phyloP scores from a whole-genome alignment of 225 moss, liverwort and hornwort species.

The Ulota crispa region DNA sequence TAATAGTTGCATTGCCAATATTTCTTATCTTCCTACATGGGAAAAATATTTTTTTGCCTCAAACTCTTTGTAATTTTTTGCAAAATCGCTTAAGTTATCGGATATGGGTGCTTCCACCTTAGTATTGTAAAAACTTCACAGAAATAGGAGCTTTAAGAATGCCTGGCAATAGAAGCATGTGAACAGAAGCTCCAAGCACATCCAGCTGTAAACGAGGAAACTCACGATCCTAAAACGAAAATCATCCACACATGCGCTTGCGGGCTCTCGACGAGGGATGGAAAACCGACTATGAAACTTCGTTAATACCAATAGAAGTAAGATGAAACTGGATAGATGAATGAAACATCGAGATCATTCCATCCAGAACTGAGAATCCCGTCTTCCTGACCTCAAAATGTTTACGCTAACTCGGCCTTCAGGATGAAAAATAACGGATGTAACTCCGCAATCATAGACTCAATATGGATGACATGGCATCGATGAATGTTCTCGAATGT shows the following conservation, averaged over 20 bases:
- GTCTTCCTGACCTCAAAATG: no score
- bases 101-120: no score
- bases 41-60: no score
- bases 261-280: not conserved
- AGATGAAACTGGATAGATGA: not conserved
- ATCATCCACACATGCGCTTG: not conserved
- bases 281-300: not conserved
- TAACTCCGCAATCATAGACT: not conserved
- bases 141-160: no score
- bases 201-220: not conserved
- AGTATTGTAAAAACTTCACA: no score
- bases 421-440: not conserved
- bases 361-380: no score
- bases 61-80: no score
- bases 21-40: no score
- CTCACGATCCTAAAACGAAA: no score
- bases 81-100: no score
- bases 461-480: not conserved
- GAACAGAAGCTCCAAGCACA: not conserved
- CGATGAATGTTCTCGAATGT: not conserved
- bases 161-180: not conserved
- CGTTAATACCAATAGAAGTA: not conserved
- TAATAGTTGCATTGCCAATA: no score
- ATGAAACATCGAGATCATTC: not conserved
- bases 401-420: no score